Percentiles rank a stretch among this genome's conserved stretches.
Conservation (phyloP, 768 basidiomycete genomes). For the Nidula microcarpa region DNA sequence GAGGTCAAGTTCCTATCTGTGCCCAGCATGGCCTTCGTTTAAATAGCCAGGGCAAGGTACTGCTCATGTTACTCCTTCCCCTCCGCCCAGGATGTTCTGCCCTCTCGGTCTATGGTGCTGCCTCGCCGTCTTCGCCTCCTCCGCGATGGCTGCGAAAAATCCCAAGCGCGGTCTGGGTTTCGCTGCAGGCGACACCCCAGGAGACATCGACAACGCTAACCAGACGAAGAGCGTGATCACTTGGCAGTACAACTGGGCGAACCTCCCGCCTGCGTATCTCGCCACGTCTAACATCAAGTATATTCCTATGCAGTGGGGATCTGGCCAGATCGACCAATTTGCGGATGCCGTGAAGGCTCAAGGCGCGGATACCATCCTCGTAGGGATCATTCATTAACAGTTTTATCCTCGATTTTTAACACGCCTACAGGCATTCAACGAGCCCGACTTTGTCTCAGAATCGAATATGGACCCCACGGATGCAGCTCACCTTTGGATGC, state of each 20-base stretch:
- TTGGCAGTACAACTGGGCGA: slow-evolving; percentile 58
- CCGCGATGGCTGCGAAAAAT: slow-evolving; percentile 24
- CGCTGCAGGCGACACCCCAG: slow-evolving; percentile 32
- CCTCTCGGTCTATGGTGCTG: slow-evolving; percentile 13
- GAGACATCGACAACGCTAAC: slow-evolving; percentile 41
- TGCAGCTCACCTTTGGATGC: slow-evolving; percentile 55
- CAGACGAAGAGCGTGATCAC: slow-evolving; percentile 37
- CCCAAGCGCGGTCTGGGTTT: slow-evolving; percentile 45
- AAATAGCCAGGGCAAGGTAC: not conserved
- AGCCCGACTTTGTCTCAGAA: slow-evolving; percentile 54
- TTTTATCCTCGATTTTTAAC: not conserved
- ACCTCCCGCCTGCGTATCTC: slow-evolving; percentile 37
- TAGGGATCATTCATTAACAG: slow-evolving; percentile 12
- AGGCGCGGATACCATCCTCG: slow-evolving; percentile 48
- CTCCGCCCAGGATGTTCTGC: slow-evolving; percentile 20
- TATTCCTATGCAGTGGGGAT: slow-evolving; percentile 54
- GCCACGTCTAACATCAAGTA: slow-evolving; percentile 40
- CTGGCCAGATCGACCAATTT: slow-evolving; percentile 33
- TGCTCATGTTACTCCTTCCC: slow-evolving; percentile 6
- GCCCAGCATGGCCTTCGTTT: slow-evolving; percentile 1
- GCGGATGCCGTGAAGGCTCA: slow-evolving; percentile 34
- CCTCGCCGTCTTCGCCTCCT: slow-evolving; percentile 2
- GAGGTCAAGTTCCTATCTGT: slow-evolving; percentile 16
- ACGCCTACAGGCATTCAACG: slow-evolving; percentile 31
- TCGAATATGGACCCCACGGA: slow-evolving; percentile 40